These are phyloP conservation scores for Trypanosomatidae sp. DNA, from an alignment of 208 protist species.

Conservation along the genomic window DNA sequence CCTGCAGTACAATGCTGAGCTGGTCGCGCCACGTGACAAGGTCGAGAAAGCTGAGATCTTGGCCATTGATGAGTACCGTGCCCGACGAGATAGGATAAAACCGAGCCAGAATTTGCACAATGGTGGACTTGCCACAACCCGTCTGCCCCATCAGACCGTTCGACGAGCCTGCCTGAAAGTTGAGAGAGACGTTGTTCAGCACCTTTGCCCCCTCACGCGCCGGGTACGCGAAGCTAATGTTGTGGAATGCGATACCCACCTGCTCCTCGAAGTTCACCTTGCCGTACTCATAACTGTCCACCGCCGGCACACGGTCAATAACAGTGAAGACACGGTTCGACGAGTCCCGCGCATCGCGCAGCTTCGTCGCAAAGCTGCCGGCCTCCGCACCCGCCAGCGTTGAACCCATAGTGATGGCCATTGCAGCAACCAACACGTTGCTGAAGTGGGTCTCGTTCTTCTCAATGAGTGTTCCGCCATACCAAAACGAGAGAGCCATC, in stretches of 20 bases:
- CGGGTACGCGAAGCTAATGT: constrained; percentile 68
- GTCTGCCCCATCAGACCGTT: constrained; percentile 90
- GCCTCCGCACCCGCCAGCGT: constrained; percentile 58
- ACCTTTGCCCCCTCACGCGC: constrained; percentile 50
- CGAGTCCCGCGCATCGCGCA: constrained; percentile 41
- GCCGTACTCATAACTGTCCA: constrained; percentile 53
- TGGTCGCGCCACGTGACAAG: constrained; percentile 57
- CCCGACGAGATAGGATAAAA: constrained; percentile 55
- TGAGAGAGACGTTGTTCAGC: constrained; percentile 37
- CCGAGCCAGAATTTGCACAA: constrained; percentile 71
- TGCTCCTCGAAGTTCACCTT: constrained; percentile 39
- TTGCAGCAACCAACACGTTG: constrained; percentile 45
- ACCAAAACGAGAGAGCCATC: constrained; percentile 79
- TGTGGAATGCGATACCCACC: constrained; percentile 43
- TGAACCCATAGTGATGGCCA: constrained; percentile 67
- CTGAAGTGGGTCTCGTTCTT: constrained; percentile 70
- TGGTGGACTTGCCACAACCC: constrained; percentile 85
- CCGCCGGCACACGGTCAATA: constrained; percentile 68
- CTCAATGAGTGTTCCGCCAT: constrained; percentile 69
- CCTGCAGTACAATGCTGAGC: constrained; percentile 81
- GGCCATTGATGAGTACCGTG: constrained; percentile 45
- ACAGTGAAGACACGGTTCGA: constrained; percentile 68
- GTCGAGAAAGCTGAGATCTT: constrained; percentile 26
- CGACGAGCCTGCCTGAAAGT: constrained; percentile 42
- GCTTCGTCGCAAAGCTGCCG: constrained; percentile 64